Base-by-base conservation (phyloP, 108 stramenopile genomes). In the Nitzschia sp. region DNA sequence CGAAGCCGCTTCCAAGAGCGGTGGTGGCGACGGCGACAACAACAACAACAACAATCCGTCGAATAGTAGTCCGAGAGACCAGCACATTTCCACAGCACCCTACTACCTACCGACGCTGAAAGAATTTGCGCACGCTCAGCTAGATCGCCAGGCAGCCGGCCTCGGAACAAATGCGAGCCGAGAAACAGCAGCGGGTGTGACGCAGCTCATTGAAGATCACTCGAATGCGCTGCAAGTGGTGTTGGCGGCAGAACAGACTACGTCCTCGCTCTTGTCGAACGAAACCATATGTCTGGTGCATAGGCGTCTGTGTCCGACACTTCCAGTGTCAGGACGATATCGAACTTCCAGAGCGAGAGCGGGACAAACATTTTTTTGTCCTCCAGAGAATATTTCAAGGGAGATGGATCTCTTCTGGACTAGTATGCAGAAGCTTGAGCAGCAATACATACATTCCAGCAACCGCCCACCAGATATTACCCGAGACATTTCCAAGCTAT, bases 61-160 rank as follows among this genome's bases (percentile, higher is more conserved):
- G 38, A 6, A 41, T 13, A 6, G 13, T 41, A 16, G 48, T 16
- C 48, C 48, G 9, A 50, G 13, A 50, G 38, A 50, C 9, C 4
- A 11, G 13, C 19, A 50, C 19, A 22, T 50, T 35, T 11, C 36
- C 11, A 35, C 34, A 11, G 17, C 59, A 2, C 9, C 59, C 32
- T 56, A 48, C 31, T 76, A 76, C 45, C 16, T 69, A 15, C 27
- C 60, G 58, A 53, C 75, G 31, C 9, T 76, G 21, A 26, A 48
- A 58, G 80, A 80, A 58, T 80, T 80, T 56, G 35, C 56, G 25
- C 41, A 27, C 15, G 31, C 71, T 3, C 80, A 80, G 58, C 38
- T 72, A 69, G 74, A 76, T 28, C 70, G 75, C 4, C 80, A 80
- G 69, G 65, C 64, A 63, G 80, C 75, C n/a, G 45, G 62, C n/a